These are phyloP conservation scores for Chenopodium album DNA, from an alignment of 148 eudicot species.

Conservation along the genomic window DNA sequence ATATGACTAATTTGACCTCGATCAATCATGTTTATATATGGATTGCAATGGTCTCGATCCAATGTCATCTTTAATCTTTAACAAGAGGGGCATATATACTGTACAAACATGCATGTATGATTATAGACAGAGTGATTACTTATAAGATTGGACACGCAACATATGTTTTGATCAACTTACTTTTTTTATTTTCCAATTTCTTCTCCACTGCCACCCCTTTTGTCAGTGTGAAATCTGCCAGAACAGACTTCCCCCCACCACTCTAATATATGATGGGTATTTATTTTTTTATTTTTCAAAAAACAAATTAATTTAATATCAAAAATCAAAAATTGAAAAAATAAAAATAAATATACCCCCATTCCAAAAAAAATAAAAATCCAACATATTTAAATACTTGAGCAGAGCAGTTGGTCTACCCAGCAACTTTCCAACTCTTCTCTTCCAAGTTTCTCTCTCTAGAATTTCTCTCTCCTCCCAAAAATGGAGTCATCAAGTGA, in stretches of 20 bases:
- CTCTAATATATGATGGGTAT: constrained; percentile 4
- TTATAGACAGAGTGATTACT: not conserved
- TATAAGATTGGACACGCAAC: constrained; percentile 8
- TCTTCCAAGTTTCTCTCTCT: not conserved
- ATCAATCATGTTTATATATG: too few species aligned
- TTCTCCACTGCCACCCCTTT: not conserved
- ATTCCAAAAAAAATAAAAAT: not conserved
- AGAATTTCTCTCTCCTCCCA: constrained; percentile 6
- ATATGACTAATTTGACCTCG: too few species aligned
- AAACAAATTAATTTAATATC: not conserved
- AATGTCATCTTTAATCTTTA: too few species aligned
- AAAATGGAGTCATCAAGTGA: constrained; percentile 32
- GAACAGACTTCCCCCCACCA: constrained; percentile 7
- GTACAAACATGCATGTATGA: not conserved
- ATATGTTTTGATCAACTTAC: not conserved
- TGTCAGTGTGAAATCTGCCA: constrained; percentile 18
- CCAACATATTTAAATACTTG: constrained; percentile 2
- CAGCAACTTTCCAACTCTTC: not conserved
- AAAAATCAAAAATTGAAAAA: not conserved
- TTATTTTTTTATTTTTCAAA: not conserved
- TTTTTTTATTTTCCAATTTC: not conserved
- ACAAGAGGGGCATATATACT: too few species aligned
- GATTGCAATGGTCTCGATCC: too few species aligned
- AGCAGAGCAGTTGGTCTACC: not conserved
- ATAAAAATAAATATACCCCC: not conserved